These are phyloP conservation scores for Flaveria sonorensis DNA, from an alignment of 129 eudicot species.

Conservation along the genomic window DNA sequence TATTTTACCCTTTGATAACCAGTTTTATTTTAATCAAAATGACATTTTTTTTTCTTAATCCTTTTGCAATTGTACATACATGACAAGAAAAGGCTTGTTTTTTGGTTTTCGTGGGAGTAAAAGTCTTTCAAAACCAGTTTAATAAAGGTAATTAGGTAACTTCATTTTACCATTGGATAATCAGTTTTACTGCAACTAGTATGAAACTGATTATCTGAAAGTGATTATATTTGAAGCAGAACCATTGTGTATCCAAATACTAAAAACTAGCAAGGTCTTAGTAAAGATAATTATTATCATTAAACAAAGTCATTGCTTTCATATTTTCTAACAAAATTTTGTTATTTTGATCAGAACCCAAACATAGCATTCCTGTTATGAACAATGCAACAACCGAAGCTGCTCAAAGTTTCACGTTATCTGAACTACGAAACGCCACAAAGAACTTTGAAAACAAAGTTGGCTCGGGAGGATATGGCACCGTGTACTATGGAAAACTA, in stretches of 20 bases:
- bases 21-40: too few relatives aligned
- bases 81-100: too few relatives aligned
- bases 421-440: conserved; percentile 78
- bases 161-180: not conserved
- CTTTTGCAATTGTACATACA: too few relatives aligned
- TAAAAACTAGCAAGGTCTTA: not conserved
- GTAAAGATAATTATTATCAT: not conserved
- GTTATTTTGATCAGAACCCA: conserved; percentile 37
- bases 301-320: not conserved
- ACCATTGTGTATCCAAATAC: too few relatives aligned
- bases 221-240: too few relatives aligned
- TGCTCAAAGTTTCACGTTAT: conserved; percentile 78
- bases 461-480: conserved; percentile 98
- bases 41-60: too few relatives aligned
- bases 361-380: conserved; percentile 45
- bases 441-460: conserved; percentile 77
- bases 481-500: conserved; percentile 81
- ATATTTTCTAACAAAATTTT: not conserved
- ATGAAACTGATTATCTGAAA: not conserved
- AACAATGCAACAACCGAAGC: conserved; percentile 69
- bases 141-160: too few relatives aligned
- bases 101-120: too few relatives aligned
- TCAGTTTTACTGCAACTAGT: not conserved
- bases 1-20: not conserved
- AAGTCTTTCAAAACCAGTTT: too few relatives aligned